Evolutionary conservation across 371 early-diverging fungal genomes (phyloP), one percentile per base, ranked within the genome.

Genomic region (Mortierella sp.): DNA sequence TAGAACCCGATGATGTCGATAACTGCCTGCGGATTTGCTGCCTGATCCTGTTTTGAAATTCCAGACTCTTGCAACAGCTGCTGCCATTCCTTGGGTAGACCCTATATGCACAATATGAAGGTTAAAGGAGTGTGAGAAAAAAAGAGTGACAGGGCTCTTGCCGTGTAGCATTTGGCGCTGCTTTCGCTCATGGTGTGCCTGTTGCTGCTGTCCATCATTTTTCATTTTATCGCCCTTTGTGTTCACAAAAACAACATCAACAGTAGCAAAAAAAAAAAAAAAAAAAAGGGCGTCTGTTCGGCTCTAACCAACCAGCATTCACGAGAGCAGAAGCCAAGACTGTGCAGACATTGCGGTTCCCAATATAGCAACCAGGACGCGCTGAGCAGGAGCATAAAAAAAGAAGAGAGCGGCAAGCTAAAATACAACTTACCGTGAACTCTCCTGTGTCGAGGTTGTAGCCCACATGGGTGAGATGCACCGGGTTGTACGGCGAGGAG

Each of bases 1-100:
- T 94, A 95, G 72, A 97, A 97, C 47, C 93, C 94, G 79, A 99
- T 94, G 47, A 96, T 93, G 79, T 99, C 97, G 49, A 98, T 82
- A n/a, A 99, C 95, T 28, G 98, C 93, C 87, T 96, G 95, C 17
- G 98, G 98, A 78, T 99, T 90, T 28, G 94, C 93, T 62, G 91
- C 87, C 83, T 97, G 97, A 67, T 99, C 97, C 70, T 94, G 92
- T 80, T 95, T 93, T 39, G 97, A 87, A 70, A 99, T 98, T 51
- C 98, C 97, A 49, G 97, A 92, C 63, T 94, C 92, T 64, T 91
- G 88, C 47, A 99, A 86, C 70, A 99, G 81, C 28, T 87, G 84
- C 50, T 95, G 93, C 99, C 99, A 99, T 78, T 95, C 95, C 65
- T 90, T 87, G 31, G 99, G 98, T 50, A 99, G 78, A 23, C 99